Base-by-base conservation (phyloP, 768 basidiomycete genomes). In the Chalciporus piperatus region DNA sequence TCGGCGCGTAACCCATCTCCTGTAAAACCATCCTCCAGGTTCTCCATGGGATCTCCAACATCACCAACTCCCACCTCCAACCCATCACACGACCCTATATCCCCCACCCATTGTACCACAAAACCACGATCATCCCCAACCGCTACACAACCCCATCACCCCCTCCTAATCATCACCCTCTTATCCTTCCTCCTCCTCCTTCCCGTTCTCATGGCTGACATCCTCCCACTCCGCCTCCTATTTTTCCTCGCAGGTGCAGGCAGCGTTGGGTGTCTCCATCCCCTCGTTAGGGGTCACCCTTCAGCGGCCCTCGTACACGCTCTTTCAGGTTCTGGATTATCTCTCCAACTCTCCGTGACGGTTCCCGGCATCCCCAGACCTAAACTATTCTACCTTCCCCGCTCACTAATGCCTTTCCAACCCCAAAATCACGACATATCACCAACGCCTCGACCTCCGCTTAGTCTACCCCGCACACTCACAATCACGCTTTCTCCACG, bases 1-100 rank as follows among this genome's bases (percentile, higher is more conserved):
- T 30, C 52, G 58, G 68, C 12, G 76, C 82, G 0, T 76, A 78
- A 6, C 79, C 82, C 62, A 73, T 87, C 50, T 71, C 77, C 1
- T 43, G 80, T 39, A 67, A 82, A 28, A 52, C 77, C 12, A 45
- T 80, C 35, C 0, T 67, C 19, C 6, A 79, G 0, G 71, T 84
- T 47, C 35, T 68, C 46, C 17, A 19, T 22, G 10, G n/a, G 12
- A 23, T 46, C 67, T 37, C 47, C 23, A 30, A 39, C 41, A 42
- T n/a, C 42, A 14, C 23, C 58, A 3, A 39, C 20, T 2, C 32
- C 50, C 16, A 35, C 17, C 6, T 33, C 35, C 2, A 19, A 50
- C 4, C 8, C 49, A 25, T 40, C 37, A 2, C 47, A 40, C 2
- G 56, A 51, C 66, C 8, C 73, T 63, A 4, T 22, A 71, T 10